A percentile compares a stretch with the other conserved stretches of the same genome.
phyloP scores from a whole-genome alignment of 129 eudicot genomes.

The Helichrysum umbraculigerum region DNA sequence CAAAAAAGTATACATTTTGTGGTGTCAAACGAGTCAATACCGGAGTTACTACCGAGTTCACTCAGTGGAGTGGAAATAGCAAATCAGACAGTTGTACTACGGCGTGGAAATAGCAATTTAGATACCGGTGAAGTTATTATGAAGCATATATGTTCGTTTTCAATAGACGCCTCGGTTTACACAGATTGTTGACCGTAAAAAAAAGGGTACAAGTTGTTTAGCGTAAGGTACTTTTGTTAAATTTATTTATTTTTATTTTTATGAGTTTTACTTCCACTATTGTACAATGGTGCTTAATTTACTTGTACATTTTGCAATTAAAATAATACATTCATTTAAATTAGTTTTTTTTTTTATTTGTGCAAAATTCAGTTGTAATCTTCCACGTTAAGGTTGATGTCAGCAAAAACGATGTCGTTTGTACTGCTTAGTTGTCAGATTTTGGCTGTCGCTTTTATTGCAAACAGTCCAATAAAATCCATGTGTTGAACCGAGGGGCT shows the following conservation, averaged over 20 bases:
- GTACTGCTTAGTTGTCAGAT: slow-evolving; percentile 21
- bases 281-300: slow-evolving; percentile 21
- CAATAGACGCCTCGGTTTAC: slow-evolving; percentile 63
- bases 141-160: slow-evolving; percentile 65
- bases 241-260: slow-evolving; percentile 7
- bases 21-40: slow-evolving; percentile 52
- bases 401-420: slow-evolving; percentile 19
- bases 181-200: slow-evolving; percentile 53
- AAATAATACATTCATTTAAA: slow-evolving; percentile 10
- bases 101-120: slow-evolving; percentile 66
- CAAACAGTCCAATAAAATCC: slow-evolving; percentile 32
- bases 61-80: slow-evolving; percentile 40
- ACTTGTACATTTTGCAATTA: slow-evolving; percentile 34
- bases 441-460: slow-evolving; percentile 29
- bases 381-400: slow-evolving; percentile 21
- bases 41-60: slow-evolving; percentile 51
- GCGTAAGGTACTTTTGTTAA: slow-evolving; percentile 24
- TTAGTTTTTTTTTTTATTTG: not conserved
- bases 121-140: slow-evolving; percentile 48
- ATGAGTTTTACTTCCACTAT: not conserved
- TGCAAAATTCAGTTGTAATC: slow-evolving; percentile 9
- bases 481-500: slow-evolving; percentile 21
- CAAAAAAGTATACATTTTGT: slow-evolving; percentile 52
- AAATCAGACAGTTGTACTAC: slow-evolving; percentile 42
- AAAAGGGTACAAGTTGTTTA: slow-evolving; percentile 25